Conservation (phyloP, 345 rosid genomes). For the Lepidium didymum region DNA sequence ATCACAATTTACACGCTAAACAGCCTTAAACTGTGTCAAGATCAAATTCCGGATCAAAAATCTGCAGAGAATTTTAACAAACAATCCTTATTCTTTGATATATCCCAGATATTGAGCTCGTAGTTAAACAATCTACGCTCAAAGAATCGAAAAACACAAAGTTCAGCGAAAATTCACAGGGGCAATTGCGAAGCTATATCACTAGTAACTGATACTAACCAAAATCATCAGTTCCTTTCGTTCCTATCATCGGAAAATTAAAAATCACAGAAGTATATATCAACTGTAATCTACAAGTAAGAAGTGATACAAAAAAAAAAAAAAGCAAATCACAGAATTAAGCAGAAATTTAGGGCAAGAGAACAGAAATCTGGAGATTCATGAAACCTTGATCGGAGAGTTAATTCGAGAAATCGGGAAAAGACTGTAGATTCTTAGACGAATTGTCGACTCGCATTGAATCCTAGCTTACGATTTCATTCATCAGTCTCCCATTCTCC, state of each 20-base stretch:
- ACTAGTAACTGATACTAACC: background rate
- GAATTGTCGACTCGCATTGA: constrained; percentile 23
- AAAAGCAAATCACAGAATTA: constrained; percentile 1
- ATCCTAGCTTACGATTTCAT: constrained; percentile 23
- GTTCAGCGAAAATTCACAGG: background rate
- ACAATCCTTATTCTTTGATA: background rate
- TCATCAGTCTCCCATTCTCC: constrained; percentile 11
- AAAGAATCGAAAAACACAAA: background rate
- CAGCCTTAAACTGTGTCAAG: background rate
- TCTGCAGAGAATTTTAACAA: constrained; percentile 15
- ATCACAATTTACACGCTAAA: constrained; percentile 14
- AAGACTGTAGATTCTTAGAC: background rate
- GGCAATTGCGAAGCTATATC: background rate
- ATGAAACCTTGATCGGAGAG: constrained; percentile 24
- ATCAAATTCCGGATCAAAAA: constrained; percentile 15
- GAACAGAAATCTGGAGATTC: constrained; percentile 9
- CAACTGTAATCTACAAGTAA: background rate
- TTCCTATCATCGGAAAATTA: constrained; percentile 17
- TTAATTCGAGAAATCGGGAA: constrained; percentile 14
- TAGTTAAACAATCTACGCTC: constrained; percentile 21
- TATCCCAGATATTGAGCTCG: background rate
- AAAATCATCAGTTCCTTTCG: constrained; percentile 15
- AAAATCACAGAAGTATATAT: constrained; percentile 16
- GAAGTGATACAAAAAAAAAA: background rate
- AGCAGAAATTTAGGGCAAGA: constrained; percentile 24